These are phyloP conservation scores for Vishniacozyma victoriae DNA, from an alignment of 768 basidiomycete species.

Conservation along the genomic window DNA sequence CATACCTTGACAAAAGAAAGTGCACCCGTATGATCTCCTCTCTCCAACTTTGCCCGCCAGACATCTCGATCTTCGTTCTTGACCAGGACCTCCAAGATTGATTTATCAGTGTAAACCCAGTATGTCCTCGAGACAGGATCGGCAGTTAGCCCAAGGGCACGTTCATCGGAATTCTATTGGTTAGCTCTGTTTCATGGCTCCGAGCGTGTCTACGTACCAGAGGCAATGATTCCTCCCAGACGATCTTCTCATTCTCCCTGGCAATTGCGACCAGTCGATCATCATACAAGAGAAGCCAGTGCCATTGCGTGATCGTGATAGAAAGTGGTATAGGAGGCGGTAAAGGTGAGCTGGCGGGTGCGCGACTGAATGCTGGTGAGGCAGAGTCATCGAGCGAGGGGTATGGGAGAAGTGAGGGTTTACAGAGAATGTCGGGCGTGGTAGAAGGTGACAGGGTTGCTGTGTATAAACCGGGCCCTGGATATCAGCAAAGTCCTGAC, in stretches of 20 bases:
- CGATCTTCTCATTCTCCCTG: slow-evolving; percentile 68
- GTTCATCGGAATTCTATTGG: slow-evolving; percentile 66
- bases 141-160: slow-evolving; percentile 65
- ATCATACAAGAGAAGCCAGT: slow-evolving; percentile 77
- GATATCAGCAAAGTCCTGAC: neutral
- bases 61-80: slow-evolving; percentile 87
- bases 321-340: slow-evolving; percentile 59
- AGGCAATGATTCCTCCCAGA: slow-evolving; percentile 77
- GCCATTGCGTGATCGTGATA: slow-evolving; percentile 81
- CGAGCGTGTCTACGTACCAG: slow-evolving; percentile 55
- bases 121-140: slow-evolving; percentile 85
- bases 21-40: slow-evolving; percentile 70
- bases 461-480: slow-evolving; percentile 84
- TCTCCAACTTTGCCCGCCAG: slow-evolving; percentile 82
- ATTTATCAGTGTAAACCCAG: slow-evolving; percentile 87
- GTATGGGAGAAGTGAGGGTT: slow-evolving; percentile 39
- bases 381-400: slow-evolving; percentile 34
- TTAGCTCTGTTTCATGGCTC: neutral
- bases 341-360: slow-evolving; percentile 4
- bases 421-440: slow-evolving; percentile 54
- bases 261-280: slow-evolving; percentile 74
- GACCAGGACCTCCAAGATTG: slow-evolving; percentile 78
- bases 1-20: slow-evolving; percentile 74
- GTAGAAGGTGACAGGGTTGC: slow-evolving; percentile 70
- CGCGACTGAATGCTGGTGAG: slow-evolving; percentile 21